These are phyloP conservation scores for Daphne laureola DNA, from an alignment of 441 rosid genomes.

Conservation along the genomic window DNA sequence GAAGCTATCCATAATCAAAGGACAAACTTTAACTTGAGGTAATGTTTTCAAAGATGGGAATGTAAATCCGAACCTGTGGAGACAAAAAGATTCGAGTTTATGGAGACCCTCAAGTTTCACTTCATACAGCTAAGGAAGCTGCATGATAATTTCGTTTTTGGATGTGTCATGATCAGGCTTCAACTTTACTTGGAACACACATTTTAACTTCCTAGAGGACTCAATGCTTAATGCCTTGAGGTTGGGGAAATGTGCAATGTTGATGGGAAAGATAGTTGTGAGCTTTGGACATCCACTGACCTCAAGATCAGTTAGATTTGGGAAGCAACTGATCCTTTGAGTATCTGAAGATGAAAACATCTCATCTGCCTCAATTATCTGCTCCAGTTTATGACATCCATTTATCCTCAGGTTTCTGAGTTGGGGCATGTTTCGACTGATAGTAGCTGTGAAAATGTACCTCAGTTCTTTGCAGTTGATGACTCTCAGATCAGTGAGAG, in stretches of 20 bases:
- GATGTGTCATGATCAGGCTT: neutral
- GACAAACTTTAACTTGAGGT: too few relatives aligned
- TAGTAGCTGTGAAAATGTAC: constrained; percentile 7
- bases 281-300: neutral
- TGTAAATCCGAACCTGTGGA: neutral
- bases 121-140: neutral
- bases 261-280: neutral
- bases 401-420: neutral
- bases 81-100: neutral
- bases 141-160: too few relatives aligned
- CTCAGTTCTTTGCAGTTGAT: neutral
- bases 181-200: neutral
- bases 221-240: neutral
- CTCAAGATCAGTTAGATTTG: neutral
- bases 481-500: constrained; percentile 5
- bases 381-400: constrained; percentile 1
- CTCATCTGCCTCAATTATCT: constrained; percentile 1
- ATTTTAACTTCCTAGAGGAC: too few relatives aligned
- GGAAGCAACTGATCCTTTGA: neutral
- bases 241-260: too few relatives aligned
- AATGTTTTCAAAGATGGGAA: neutral
- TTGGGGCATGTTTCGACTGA: constrained; percentile 9
- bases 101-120: neutral
- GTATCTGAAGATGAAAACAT: neutral
- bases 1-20: too few relatives aligned